Evolutionary conservation across 805 yeast genomes (phyloP).

Genomic region (Candida ortonii): DNA sequence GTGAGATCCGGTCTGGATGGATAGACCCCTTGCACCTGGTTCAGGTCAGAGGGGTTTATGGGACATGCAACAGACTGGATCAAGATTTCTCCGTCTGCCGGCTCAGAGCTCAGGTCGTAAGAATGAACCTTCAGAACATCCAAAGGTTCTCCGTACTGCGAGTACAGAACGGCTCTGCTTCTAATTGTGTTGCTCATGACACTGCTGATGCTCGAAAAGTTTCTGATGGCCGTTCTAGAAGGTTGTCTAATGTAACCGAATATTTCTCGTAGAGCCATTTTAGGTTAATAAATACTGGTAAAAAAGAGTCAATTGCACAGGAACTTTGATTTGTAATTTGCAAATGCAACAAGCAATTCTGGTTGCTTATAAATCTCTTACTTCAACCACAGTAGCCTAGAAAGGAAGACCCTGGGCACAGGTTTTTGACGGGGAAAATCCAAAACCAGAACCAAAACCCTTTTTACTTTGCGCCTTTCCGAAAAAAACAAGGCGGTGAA

Average conservation of each 20-base stretch:
- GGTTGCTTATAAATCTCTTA: too few species aligned
- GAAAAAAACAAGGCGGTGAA: too few species aligned
- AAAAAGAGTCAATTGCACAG: too few species aligned
- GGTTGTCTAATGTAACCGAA: too few species aligned
- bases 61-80: constrained; percentile 76
- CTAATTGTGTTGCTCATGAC: constrained; percentile 16
- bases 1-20: constrained; percentile 70
- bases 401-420: too few species aligned
- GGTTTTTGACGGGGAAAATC: too few species aligned
- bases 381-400: too few species aligned
- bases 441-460: too few species aligned
- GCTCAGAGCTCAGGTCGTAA: constrained; percentile 45
- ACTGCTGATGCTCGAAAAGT: constrained; percentile 7
- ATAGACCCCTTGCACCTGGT: constrained; percentile 82
- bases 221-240: constrained; percentile 2
- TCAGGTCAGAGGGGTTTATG: constrained; percentile 85
- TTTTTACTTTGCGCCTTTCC: too few species aligned
- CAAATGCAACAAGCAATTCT: too few species aligned
- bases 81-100: constrained; percentile 48
- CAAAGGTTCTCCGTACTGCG: constrained; percentile 64
- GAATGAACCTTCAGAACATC: constrained; percentile 53
- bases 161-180: constrained; percentile 64
- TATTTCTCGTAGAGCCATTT: not conserved
- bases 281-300: not conserved
- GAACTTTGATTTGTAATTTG: too few species aligned